These are phyloP conservation scores for Eutrema heterophyllum DNA, from an alignment of 345 rosid genomes.

Conservation along the genomic window DNA sequence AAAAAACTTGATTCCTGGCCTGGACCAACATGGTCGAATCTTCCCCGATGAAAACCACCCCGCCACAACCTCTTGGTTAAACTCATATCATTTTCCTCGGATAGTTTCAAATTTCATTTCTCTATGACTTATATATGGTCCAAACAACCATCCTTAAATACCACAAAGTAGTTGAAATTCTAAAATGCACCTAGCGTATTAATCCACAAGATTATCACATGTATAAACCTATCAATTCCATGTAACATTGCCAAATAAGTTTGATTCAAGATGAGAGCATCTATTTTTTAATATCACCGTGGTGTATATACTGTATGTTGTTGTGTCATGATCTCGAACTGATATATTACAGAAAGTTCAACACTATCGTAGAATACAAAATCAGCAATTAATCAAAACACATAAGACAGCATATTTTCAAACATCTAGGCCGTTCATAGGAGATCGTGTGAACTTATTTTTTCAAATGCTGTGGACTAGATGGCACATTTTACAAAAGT, in stretches of 20 bases:
- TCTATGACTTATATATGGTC: neutral
- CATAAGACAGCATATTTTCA: neutral
- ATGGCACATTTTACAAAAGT: neutral
- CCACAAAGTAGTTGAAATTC: neutral
- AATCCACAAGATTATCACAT: neutral
- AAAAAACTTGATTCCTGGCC: too few relatives aligned
- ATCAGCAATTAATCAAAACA: neutral
- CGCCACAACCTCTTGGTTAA: too few relatives aligned
- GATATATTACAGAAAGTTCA: neutral
- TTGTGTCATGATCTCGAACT: neutral
- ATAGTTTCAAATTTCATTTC: neutral
- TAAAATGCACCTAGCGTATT: neutral
- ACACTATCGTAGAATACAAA: neutral
- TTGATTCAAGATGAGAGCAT: neutral
- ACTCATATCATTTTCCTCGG: slow-evolving; percentile 11
- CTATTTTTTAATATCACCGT: neutral
- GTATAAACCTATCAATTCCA: neutral
- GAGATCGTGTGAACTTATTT: slow-evolving; percentile 7
- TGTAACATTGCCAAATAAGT: neutral
- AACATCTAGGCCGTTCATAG: neutral
- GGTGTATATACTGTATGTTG: neutral
- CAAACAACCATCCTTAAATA: slow-evolving; percentile 1
- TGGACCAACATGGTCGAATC: too few relatives aligned
- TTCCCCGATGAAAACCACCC: too few relatives aligned
- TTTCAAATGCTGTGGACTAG: slow-evolving; percentile 6